Evolutionary conservation across 495 filamentous ascomycete species (phyloP).

Genomic region (Chaetomium cochliodes): DNA sequence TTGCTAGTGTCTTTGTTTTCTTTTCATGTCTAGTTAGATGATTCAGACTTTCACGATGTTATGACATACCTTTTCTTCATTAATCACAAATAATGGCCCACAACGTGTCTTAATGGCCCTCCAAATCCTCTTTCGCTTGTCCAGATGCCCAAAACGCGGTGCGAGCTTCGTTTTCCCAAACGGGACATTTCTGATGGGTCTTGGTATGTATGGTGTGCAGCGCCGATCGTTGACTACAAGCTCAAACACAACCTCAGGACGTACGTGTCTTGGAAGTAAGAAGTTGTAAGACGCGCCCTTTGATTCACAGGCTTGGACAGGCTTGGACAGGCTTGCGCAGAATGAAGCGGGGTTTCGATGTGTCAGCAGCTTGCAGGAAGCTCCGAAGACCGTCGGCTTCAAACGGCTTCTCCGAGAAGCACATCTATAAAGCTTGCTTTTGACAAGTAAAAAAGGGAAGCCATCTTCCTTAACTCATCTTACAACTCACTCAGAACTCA

Average conservation of each 20-base stretch:
- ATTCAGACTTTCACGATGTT: background rate
- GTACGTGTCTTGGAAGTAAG: background rate
- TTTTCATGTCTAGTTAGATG: background rate
- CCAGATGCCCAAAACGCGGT: background rate
- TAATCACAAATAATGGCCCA: background rate
- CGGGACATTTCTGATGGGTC: background rate
- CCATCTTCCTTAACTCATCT: background rate
- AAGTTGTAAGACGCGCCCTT: constrained; percentile 1
- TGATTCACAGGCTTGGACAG: background rate
- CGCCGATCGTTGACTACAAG: background rate
- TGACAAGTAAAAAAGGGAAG: no score
- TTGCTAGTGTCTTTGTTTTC: background rate
- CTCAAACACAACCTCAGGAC: background rate
- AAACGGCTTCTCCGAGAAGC: background rate
- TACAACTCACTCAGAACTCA: background rate
- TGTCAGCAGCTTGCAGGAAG: background rate
- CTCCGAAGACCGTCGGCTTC: constrained; percentile 4
- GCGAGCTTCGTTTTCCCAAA: background rate
- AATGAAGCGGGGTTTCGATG: background rate
- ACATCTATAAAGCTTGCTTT: background rate
- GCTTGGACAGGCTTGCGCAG: background rate
- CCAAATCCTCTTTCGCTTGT: background rate
- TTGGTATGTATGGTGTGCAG: no score
- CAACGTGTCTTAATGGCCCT: background rate
- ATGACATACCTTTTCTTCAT: background rate